Base-by-base conservation (phyloP, 2,329 filamentous ascomycete species). In the Trichoderma sp. region DNA sequence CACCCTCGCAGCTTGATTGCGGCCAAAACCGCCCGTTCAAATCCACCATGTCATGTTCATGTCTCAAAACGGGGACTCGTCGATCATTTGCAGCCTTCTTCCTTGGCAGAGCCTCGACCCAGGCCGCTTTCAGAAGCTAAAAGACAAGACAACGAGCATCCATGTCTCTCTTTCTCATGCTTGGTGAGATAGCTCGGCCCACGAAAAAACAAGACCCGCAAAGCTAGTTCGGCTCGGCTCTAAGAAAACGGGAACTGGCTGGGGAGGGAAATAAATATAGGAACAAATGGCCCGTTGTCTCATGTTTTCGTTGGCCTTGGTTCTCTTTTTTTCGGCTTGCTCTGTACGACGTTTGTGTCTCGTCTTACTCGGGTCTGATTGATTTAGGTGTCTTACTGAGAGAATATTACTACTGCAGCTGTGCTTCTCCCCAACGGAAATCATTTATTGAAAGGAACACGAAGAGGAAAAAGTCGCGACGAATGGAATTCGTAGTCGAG, bases 401-500 rank as follows among this genome's bases (percentile, higher is more conserved):
- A 32, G 28, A 32, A 30, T 17, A 59, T 59, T 34, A 34, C 57
- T 34, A 43, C 39, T 57, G 32, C 32, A 43, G 39, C 39, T 43
- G 39, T 57, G 39, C 62, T 34, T 30, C 9, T 17, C 63, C 32
- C 15, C 47, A 15, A n/a, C 43, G 4, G 39, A 17, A 53, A 34
- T 9, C n/a, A 32, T 20, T 53, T 23, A 23, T 12, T 53, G 47
- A 30, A 36, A 36, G 26, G 3, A 20, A 34, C 59, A 32, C 15
- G 9, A 26, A 68, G 17, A 17, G 30, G 50, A 50, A 66, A 59
- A 67, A 64, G 47, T 53, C 53, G 50, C 64, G 47, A 63, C 74
- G 71, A 53, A 79, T 78, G 76, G 76, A 76, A 74, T 77, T 77
- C 72, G 68, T 74, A 43, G 69, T 74, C 71, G 74, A 76, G 34